phyloP scores from a whole-genome alignment of 1,284 basidiomycete species.

The Cutaneotrichosporon cavernicola region DNA sequence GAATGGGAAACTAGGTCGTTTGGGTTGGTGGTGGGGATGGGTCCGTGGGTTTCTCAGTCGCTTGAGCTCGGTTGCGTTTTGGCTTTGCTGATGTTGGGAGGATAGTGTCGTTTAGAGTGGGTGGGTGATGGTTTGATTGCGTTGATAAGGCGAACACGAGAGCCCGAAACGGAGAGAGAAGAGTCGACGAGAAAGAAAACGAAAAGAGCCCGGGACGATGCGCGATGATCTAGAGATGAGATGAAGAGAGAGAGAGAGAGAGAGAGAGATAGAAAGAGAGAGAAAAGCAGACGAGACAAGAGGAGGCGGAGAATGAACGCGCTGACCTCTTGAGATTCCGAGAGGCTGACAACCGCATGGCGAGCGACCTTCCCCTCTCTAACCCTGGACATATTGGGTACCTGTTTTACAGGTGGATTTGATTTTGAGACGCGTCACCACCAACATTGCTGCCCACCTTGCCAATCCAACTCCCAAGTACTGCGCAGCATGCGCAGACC shows the following conservation, averaged over 20 bases:
- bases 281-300: no score
- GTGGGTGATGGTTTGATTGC: not conserved
- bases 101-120: not conserved
- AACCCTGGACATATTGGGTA: no score
- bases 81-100: not conserved
- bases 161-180: constrained; percentile 13
- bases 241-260: not conserved
- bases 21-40: not conserved
- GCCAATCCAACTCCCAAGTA: no score
- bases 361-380: no score
- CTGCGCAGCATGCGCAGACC: no score
- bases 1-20: not conserved
- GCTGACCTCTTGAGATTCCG: no score
- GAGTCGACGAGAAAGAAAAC: constrained; percentile 7
- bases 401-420: no score
- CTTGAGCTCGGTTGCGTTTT: not conserved
- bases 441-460: no score
- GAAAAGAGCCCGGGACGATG: constrained; percentile 12
- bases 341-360: no score
- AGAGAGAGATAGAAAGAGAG: not conserved
- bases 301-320: no score
- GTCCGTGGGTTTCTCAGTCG: not conserved
- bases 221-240: constrained; percentile 9
- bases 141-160: constrained; percentile 5
- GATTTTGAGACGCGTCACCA: no score